Evolutionary conservation across 208 protist species (phyloP).

Genomic region (Phytomonas serpens): DNA sequence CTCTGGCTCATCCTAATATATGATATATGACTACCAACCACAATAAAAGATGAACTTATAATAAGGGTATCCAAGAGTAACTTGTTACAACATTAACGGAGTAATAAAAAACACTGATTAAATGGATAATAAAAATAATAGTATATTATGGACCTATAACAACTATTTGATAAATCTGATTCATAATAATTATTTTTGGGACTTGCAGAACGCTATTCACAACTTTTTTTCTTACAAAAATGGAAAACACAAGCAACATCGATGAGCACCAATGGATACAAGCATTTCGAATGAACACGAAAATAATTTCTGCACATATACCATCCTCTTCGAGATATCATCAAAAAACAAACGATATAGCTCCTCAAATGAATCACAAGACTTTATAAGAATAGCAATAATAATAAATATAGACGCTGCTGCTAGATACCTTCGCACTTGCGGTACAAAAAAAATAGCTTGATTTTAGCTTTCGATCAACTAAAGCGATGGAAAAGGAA

Average conservation of each 20-base stretch:
- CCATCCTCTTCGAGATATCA: background rate
- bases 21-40: background rate
- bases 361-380: background rate
- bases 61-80: background rate
- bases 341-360: background rate
- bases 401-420: background rate
- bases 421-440: background rate
- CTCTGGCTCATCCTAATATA: conserved; percentile 33
- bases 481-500: background rate
- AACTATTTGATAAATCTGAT: background rate
- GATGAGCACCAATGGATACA: background rate
- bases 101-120: conserved; percentile 4
- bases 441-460: background rate
- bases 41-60: background rate
- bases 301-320: background rate
- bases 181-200: background rate
- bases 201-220: background rate
- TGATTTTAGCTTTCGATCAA: background rate
- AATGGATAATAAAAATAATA: background rate
- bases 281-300: background rate
- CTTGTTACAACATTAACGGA: background rate
- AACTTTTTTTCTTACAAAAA: conserved; percentile 1
- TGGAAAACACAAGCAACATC: conserved; percentile 10
- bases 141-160: background rate
- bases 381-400: background rate